These are phyloP conservation scores for Fusarium sarcochroum DNA, from an alignment of 2,329 filamentous ascomycete species.

Conservation along the genomic window DNA sequence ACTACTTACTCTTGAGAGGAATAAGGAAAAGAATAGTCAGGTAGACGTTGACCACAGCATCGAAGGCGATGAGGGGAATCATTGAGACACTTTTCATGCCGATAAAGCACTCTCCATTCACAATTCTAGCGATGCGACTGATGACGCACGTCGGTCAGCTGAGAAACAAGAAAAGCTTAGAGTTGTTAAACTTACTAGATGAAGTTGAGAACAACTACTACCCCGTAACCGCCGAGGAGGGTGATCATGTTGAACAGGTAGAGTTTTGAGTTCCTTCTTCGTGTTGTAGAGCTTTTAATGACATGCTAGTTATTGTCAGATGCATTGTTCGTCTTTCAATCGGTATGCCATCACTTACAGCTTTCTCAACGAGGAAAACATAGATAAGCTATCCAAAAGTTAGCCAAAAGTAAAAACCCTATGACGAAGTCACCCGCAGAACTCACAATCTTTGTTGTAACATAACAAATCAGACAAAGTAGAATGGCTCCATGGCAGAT, in stretches of 20 bases:
- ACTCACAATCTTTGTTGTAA: slow-evolving; percentile 70
- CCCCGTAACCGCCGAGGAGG: slow-evolving; percentile 62
- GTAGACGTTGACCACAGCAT: slow-evolving; percentile 73
- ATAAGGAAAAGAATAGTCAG: slow-evolving; percentile 74
- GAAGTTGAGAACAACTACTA: slow-evolving; percentile 71
- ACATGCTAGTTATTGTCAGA: slow-evolving; percentile 61
- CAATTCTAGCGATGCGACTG: slow-evolving; percentile 70
- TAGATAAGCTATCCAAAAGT: slow-evolving; percentile 65
- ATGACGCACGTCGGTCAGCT: slow-evolving; percentile 1
- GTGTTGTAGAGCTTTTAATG: slow-evolving; percentile 66
- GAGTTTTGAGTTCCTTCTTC: slow-evolving; percentile 68
- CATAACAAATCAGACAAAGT: slow-evolving; percentile 72
- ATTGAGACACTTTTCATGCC: slow-evolving; percentile 72
- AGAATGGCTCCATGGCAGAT: slow-evolving; percentile 72
- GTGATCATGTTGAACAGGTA: slow-evolving; percentile 74
- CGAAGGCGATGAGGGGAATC: slow-evolving; percentile 73
- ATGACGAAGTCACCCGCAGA: not conserved
- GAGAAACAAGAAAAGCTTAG: not conserved
- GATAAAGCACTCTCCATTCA: slow-evolving; percentile 70
- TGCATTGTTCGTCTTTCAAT: too few relatives aligned
- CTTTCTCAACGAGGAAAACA: slow-evolving; percentile 75
- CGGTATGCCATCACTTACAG: slow-evolving; percentile 57
- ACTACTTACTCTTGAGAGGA: slow-evolving; percentile 66
- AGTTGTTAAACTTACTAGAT: slow-evolving; percentile 64
- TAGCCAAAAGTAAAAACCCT: not conserved